A percentile compares a stretch with the other conserved stretches of the same genome.
Evolutionary conservation across 257 asterid genomes (phyloP).

Genomic region (Echites panduratus): DNA sequence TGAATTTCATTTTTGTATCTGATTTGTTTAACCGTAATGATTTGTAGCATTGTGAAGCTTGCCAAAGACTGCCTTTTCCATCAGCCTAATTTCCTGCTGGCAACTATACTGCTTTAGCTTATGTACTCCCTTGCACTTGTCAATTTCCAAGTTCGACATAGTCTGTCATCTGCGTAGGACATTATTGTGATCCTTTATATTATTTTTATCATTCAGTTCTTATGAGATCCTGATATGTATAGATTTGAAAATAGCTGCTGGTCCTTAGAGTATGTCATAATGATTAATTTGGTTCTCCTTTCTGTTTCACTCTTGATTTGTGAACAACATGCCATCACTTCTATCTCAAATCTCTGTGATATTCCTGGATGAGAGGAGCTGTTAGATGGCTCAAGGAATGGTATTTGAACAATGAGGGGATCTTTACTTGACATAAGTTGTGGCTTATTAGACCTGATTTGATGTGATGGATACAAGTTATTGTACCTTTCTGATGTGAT

Average conservation of each 20-base stretch:
- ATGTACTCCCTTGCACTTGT: background rate
- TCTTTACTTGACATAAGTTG: background rate
- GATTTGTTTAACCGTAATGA: background rate
- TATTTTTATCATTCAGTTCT: background rate
- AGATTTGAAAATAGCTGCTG: background rate
- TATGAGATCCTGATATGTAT: background rate
- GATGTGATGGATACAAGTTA: background rate
- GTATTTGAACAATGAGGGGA: background rate
- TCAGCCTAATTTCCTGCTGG: background rate
- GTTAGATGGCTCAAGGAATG: background rate
- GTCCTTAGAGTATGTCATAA: background rate
- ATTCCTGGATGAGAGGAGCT: background rate
- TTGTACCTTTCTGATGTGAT: background rate
- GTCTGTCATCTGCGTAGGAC: background rate
- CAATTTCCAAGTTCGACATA: background rate
- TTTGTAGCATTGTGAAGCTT: background rate
- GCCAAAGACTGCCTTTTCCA: background rate
- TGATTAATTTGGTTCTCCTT: background rate
- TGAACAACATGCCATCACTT: background rate
- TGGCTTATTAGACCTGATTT: background rate
- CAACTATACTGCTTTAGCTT: background rate
- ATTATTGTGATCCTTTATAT: background rate
- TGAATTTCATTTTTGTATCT: background rate
- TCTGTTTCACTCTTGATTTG: background rate
- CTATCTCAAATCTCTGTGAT: background rate